These are phyloP conservation scores for Parietaria judaica DNA, from an alignment of 306 rosid genomes.

Conservation along the genomic window DNA sequence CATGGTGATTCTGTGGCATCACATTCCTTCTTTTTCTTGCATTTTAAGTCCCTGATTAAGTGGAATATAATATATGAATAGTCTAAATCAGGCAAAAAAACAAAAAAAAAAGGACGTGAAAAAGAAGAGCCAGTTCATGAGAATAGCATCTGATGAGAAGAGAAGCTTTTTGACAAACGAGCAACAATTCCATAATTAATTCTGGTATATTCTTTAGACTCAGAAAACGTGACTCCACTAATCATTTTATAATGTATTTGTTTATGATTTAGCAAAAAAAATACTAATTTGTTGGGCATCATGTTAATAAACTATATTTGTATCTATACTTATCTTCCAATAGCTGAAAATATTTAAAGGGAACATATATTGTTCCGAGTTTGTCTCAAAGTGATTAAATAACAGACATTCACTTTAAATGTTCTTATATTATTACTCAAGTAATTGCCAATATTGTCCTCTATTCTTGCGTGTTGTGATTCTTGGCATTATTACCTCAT, in stretches of 20 bases:
- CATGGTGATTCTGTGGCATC: not conserved
- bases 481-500: too few species aligned
- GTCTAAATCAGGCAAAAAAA: not conserved
- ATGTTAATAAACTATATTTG: not conserved
- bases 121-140: not conserved
- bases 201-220: not conserved
- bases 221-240: not conserved
- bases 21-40: conserved; percentile 5
- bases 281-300: not conserved
- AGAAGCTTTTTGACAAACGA: conserved; percentile 2
- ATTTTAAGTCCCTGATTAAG: not conserved
- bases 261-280: not conserved
- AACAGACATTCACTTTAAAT: too few species aligned
- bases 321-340: conserved; percentile 1
- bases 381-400: not conserved
- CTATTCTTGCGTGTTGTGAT: too few species aligned
- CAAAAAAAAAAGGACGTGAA: not conserved
- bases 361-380: not conserved
- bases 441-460: too few species aligned
- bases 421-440: too few species aligned
- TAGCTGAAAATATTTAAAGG: not conserved
- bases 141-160: conserved; percentile 2
- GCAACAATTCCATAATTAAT: not conserved
- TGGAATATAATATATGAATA: not conserved
- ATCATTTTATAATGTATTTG: not conserved